A percentile compares a stretch with the other conserved stretches of the same genome.
These are phyloP conservation scores for Fonsecaea multimorphosa DNA, from an alignment of 2,329 filamentous ascomycete genomes.

Conservation along the genomic window DNA sequence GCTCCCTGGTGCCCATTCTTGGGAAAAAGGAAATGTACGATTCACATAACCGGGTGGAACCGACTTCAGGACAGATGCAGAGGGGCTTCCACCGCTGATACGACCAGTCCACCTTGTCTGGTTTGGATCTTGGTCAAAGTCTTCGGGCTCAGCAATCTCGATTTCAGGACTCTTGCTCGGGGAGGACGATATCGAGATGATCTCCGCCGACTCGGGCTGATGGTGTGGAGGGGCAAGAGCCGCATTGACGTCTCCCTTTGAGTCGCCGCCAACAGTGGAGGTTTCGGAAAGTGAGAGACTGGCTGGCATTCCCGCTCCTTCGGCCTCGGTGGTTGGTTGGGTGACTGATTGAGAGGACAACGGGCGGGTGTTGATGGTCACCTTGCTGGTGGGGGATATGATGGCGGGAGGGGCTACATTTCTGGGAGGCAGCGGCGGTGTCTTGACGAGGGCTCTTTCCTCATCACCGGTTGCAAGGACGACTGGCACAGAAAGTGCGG, in stretches of 20 bases:
- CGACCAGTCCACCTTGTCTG: slow-evolving; percentile 52
- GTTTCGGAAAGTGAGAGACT: slow-evolving; percentile 12
- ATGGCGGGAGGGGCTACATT: slow-evolving; percentile 39
- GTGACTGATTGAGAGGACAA: slow-evolving; percentile 38
- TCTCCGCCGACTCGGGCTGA: slow-evolving; percentile 33
- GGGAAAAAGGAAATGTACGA: slow-evolving; percentile 35
- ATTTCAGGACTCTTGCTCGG: slow-evolving; percentile 55
- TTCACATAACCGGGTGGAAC: slow-evolving; percentile 30
- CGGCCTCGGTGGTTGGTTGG: slow-evolving; percentile 21
- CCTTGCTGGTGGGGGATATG: slow-evolving; percentile 50
- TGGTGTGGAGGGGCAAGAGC: neutral
- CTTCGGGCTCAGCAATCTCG: slow-evolving; percentile 57
- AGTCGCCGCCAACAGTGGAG: slow-evolving; percentile 18
- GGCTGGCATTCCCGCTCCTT: slow-evolving; percentile 15
- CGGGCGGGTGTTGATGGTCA: slow-evolving; percentile 54
- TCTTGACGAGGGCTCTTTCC: slow-evolving; percentile 26
- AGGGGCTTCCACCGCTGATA: slow-evolving; percentile 41
- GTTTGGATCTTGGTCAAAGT: slow-evolving; percentile 55
- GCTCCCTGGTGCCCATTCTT: slow-evolving; percentile 28
- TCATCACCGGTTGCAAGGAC: slow-evolving; percentile 32
- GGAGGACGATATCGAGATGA: slow-evolving; percentile 53
- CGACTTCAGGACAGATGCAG: slow-evolving; percentile 1
- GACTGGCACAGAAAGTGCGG: slow-evolving; percentile 31
- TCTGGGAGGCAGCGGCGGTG: slow-evolving; percentile 34
- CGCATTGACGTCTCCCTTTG: slow-evolving; percentile 9